Base-by-base conservation (phyloP, 2,329 filamentous ascomycete genomes). In the Dothiorella sarmentorum region DNA sequence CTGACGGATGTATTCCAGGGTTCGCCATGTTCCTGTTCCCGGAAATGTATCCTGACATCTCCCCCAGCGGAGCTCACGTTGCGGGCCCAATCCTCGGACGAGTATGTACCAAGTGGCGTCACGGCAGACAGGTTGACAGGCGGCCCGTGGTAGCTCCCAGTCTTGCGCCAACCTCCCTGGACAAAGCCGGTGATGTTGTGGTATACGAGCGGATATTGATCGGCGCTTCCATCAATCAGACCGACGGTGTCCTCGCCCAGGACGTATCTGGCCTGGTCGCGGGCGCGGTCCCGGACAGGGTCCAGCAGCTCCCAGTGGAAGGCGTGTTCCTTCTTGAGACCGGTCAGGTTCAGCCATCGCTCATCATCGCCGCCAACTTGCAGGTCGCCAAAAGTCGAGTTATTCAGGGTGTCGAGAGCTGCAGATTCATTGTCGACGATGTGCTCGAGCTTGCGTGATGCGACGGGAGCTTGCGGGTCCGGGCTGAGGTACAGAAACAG, bases 11-110 rank as follows among this genome's bases (percentile, higher is more conserved):
- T 63, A 60, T 73, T 73, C 66, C 68, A 68, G 56, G 66, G 65
- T 17, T 66, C 71, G 7, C 45, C 44, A n/a, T 56, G 24, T 24
- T 77, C 75, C 43, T 77, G 70, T 67, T 87, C 83, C 22, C 84
- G 82, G 44, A 95, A 76, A 57, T 86, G 82, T 59, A 96, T 69
- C 61, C 86, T 80, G 61, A 96, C 81, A 61, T 82, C 85, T 13
- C 90, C 90, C 49, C 84, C 79, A 2, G 73, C 69, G 1, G 90
- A 89, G 0, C 91, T 96, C 60, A 96, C 80, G 71, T 97, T 97
- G 62, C 90, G 83, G 24, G 84, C 84, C 82, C 90, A 96, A 13
- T 85, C 81, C 26, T 76, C 74, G 42, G 81, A 79, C 20, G 83
- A 80, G 78, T 91, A 96, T 42, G 85, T 82, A 61, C 88, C 80